Evolutionary conservation across 1,284 basidiomycete genomes (phyloP).

Genomic region (Nidula niveotomentosa): DNA sequence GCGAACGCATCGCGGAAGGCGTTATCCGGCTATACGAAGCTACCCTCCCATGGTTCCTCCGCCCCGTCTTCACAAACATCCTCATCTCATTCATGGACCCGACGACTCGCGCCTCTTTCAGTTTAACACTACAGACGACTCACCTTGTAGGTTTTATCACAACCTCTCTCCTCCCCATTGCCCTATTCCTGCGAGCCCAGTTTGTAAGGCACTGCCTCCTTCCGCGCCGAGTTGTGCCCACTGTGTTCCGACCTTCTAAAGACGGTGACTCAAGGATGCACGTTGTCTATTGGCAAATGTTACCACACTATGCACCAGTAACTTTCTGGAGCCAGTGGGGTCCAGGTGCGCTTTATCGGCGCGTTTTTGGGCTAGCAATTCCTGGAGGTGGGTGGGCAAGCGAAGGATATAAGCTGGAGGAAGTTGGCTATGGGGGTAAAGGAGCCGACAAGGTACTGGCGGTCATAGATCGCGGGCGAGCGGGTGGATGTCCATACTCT

Average conservation of each 20-base stretch:
- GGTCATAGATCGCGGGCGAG: background rate
- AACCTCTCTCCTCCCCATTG: background rate
- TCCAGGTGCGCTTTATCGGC: background rate
- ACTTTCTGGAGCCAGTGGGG: background rate
- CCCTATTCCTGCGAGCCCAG: background rate
- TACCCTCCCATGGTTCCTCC: background rate
- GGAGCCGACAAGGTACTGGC: background rate
- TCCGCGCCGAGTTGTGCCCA: background rate
- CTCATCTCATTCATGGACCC: background rate
- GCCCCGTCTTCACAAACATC: background rate
- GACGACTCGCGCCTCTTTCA: background rate
- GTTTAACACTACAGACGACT: background rate
- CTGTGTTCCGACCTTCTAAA: background rate
- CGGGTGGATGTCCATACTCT: background rate
- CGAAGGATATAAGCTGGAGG: background rate
- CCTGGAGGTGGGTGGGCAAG: background rate
- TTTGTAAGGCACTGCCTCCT: background rate
- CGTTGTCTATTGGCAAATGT: background rate
- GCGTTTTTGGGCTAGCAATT: background rate
- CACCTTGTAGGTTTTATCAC: background rate
- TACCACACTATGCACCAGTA: background rate
- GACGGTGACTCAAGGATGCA: background rate
- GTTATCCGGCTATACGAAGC: background rate
- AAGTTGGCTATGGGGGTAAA: background rate
- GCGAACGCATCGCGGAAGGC: background rate